Conservation (phyloP, 805 yeast species). For the Candida sphagnicola region DNA sequence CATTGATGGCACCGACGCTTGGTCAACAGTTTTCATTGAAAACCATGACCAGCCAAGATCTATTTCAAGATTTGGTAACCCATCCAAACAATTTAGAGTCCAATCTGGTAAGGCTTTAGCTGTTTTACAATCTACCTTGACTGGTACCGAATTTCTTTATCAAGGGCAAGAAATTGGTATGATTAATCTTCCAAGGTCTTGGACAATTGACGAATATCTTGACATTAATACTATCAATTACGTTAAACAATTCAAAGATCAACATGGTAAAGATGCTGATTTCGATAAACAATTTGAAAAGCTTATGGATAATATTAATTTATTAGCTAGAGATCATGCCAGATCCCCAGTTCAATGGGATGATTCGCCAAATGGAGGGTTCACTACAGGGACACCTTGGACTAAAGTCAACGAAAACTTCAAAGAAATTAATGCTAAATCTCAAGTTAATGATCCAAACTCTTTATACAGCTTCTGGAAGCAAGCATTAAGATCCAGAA, state of each 20-base stretch:
- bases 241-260: constrained; percentile 27
- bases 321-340: constrained; percentile 49
- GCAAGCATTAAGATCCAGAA: constrained; percentile 40
- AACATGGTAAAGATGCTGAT: constrained; percentile 21
- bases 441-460: constrained; percentile 41
- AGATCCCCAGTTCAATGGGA: constrained; percentile 60
- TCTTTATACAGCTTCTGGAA: constrained; percentile 47
- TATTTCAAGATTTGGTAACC: constrained; percentile 49
- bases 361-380: constrained; percentile 41
- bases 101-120: constrained; percentile 48
- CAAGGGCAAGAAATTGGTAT: constrained; percentile 63
- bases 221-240: constrained; percentile 47
- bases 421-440: constrained; percentile 44
- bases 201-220: constrained; percentile 47
- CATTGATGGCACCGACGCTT: constrained; percentile 48
- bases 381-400: constrained; percentile 50
- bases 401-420: constrained; percentile 48
- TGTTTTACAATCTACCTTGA: constrained; percentile 40
- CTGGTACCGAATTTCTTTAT: constrained; percentile 54
- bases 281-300: constrained; percentile 18
- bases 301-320: constrained; percentile 29
- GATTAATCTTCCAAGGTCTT: constrained; percentile 43
- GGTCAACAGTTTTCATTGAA: constrained; percentile 54
- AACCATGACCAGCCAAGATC: constrained; percentile 59
- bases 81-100: constrained; percentile 29